Conservation (phyloP, 163 green algal genomes). For the Chloroidium sp. region DNA sequence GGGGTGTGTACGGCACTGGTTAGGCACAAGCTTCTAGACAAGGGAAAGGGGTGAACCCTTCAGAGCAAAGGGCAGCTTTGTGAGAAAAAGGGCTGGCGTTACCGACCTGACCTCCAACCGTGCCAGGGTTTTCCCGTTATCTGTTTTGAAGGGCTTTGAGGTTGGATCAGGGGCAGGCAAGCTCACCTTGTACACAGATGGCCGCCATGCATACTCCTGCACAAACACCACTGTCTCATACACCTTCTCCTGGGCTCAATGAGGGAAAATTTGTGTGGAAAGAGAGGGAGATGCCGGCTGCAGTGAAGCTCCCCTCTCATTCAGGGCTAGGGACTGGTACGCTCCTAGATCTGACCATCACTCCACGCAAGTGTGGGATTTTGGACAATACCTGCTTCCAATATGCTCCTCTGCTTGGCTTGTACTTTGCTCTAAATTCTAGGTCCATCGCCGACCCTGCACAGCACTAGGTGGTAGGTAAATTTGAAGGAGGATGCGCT, state of each 20-base stretch:
- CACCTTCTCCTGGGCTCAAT: no score
- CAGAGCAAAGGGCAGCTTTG: no score
- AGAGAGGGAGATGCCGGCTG: no score
- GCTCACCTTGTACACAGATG: slow-evolving; percentile 5
- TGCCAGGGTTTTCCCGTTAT: neutral
- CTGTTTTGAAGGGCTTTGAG: neutral
- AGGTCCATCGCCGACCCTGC: slow-evolving; percentile 18
- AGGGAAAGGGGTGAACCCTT: neutral
- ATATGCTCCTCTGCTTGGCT: neutral
- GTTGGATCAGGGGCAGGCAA: neutral
- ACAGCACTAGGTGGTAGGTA: no score
- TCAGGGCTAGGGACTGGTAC: no score
- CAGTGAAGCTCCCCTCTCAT: no score
- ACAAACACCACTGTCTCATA: no score
- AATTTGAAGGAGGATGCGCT: no score
- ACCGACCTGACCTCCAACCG: neutral
- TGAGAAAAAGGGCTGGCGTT: neutral
- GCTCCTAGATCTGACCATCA: no score
- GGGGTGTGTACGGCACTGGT: neutral
- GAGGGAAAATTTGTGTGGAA: no score
- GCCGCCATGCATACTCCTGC: neutral
- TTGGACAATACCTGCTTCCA: neutral
- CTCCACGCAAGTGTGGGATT: no score
- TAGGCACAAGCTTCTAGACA: neutral
- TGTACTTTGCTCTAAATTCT: slow-evolving; percentile 3